Base-by-base conservation (phyloP, 176 grass and related monocot species). In the Tuctoria greenei region DNA sequence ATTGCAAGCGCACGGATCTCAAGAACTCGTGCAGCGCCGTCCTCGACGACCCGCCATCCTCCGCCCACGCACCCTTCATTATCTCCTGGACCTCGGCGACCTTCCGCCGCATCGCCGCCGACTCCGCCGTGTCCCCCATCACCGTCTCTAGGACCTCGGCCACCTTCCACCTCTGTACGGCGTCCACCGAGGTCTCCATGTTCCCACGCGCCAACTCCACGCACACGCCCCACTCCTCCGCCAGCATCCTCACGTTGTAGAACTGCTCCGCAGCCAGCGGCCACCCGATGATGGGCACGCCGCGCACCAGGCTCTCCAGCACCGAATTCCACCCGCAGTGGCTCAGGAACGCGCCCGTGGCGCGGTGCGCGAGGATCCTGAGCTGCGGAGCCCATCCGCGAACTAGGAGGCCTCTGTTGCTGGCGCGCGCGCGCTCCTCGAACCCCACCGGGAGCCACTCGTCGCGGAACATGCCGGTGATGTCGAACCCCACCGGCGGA, bases 261-360 rank as follows among this genome's bases (percentile, higher is more conserved):
- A 84, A 70, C 57, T 89, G 81, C 14, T 84, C 81, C 4, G 71
- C 49, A 0, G 3, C 4, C 11, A 88, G 28, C 25, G 81, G 86
- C 86, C 81, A 84, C 1, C 75, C 77, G 38, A 88, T 0, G 46
- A 88, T 15, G 13, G 76, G 71, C 71, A 84, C 70, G n/a, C 81
- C 81, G 31, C 34, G 43, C 20, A 37, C 10, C 35, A 88, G 4
- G 69, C 86, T 80, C 81, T 88, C 80, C 25, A 85, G 61, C 26
- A 60, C 62, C 3, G 76, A 85, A 68, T 85, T 85, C 76, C 83
- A 85, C 9, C 83, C 69, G 26, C 86, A 80, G 63, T 88, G 86
- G 76, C 81, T 84, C 1, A 88, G 43, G 76, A 88, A 88, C 36
- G 70, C 86, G 4, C 69, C 81, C 18, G 81, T 75, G 9, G 86